These are phyloP conservation scores for Geum urbanum DNA, from an alignment of 306 rosid genomes.

Conservation along the genomic window DNA sequence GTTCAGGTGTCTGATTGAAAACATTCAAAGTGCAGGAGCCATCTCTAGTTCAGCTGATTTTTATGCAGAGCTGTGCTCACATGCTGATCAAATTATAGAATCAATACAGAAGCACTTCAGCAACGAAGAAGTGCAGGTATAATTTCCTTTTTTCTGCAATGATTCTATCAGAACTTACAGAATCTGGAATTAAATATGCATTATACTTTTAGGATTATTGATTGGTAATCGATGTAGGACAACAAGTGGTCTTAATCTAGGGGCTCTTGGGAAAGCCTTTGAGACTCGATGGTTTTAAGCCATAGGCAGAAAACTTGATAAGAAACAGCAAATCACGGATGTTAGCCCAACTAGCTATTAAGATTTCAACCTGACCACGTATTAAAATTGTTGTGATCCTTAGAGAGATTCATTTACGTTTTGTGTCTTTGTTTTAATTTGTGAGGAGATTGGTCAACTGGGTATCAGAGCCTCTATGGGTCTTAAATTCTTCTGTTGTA, in stretches of 20 bases:
- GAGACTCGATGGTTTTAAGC: neutral
- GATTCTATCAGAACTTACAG: neutral
- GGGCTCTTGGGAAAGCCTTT: neutral
- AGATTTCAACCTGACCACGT: neutral
- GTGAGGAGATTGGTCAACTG: constrained; percentile 17
- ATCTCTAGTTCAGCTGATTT: constrained; percentile 76
- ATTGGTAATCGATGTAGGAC: neutral
- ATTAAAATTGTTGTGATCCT: neutral
- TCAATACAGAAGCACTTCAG: constrained; percentile 79
- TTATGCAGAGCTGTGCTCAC: constrained; percentile 78
- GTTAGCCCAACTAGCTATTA: neutral
- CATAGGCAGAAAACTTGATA: neutral
- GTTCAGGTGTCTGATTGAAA: constrained; percentile 80
- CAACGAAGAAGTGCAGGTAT: constrained; percentile 95
- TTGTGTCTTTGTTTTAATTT: neutral
- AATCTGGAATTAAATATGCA: neutral
- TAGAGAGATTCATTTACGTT: neutral
- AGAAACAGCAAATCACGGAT: neutral
- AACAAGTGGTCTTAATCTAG: neutral
- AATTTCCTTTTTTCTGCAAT: constrained; percentile 27
- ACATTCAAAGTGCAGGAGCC: constrained; percentile 82
- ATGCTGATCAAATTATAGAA: constrained; percentile 94
- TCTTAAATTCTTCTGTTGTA: neutral
- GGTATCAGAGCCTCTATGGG: neutral
- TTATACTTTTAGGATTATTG: neutral